phyloP scores from a whole-genome alignment of 352 stramenopile genomes.

The Pythium biforme region DNA sequence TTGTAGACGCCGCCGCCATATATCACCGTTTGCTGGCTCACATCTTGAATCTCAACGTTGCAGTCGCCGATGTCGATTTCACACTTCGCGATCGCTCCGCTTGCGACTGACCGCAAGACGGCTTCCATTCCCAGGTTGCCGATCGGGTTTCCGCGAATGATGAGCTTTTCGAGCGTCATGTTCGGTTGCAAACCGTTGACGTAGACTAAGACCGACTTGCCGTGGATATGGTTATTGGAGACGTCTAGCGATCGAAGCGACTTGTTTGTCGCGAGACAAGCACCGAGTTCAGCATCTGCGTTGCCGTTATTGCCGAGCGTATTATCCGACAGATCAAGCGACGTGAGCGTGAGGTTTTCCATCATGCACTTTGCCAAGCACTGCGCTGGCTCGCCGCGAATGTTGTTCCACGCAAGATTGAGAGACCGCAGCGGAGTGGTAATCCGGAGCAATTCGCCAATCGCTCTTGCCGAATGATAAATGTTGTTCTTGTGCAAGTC shows the following conservation, averaged over 20 bases:
- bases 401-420: conserved; percentile 78
- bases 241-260: conserved; percentile 59
- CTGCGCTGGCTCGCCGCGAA: conserved; percentile 60
- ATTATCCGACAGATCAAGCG: conserved; percentile 70
- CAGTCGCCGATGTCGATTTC: conserved; percentile 64
- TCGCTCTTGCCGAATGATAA: conserved; percentile 50
- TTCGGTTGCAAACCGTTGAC: conserved; percentile 66
- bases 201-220: conserved; percentile 57
- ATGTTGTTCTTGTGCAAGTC: conserved; percentile 67
- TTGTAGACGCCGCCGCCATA: conserved; percentile 51
- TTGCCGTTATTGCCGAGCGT: conserved; percentile 67
- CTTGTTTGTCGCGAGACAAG: conserved; percentile 65
- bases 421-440: conserved; percentile 54
- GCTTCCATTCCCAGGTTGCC: conserved; percentile 56
- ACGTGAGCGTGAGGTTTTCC: conserved; percentile 64
- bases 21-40: conserved; percentile 41
- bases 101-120: conserved; percentile 51
- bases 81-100: conserved; percentile 45
- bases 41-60: conserved; percentile 63
- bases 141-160: conserved; percentile 70
- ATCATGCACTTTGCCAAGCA: conserved; percentile 67
- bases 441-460: conserved; percentile 64
- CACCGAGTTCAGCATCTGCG: conserved; percentile 57
- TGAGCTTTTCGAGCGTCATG: conserved; percentile 42
- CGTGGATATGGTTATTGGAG: conserved; percentile 68